A percentile compares a stretch with the other conserved stretches of the same genome.
Conservation (phyloP, 768 basidiomycete species). For the Tubosaeta sp. region DNA sequence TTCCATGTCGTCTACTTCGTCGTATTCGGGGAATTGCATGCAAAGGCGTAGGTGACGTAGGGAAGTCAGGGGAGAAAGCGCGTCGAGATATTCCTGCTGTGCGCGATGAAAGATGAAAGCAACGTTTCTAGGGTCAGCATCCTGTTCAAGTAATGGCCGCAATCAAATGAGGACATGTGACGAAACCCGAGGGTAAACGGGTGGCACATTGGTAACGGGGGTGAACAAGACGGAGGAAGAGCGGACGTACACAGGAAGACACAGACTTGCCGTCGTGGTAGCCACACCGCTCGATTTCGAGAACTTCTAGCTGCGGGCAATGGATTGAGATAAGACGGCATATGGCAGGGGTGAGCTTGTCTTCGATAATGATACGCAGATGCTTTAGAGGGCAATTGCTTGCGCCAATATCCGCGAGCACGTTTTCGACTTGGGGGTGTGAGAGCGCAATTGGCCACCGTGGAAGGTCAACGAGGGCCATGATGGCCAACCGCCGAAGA, state of each 20-base stretch:
- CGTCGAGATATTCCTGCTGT: slow-evolving; percentile 34
- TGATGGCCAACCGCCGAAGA: slow-evolving; percentile 27
- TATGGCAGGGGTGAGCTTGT: slow-evolving; percentile 31
- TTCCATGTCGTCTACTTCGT: slow-evolving; percentile 28
- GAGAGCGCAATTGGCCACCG: slow-evolving; percentile 35
- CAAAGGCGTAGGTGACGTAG: slow-evolving; percentile 32
- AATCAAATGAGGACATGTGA: slow-evolving; percentile 18
- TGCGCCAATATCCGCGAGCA: slow-evolving; percentile 27
- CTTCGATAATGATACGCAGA: slow-evolving; percentile 33
- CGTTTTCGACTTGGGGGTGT: slow-evolving; percentile 29
- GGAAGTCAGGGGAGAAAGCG: slow-evolving; percentile 25
- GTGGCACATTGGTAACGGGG: slow-evolving; percentile 8
- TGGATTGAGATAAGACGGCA: slow-evolving; percentile 27
- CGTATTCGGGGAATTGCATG: slow-evolving; percentile 35
- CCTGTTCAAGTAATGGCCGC: slow-evolving; percentile 20
- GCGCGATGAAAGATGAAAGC: slow-evolving; percentile 22
- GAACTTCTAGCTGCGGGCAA: slow-evolving; percentile 29
- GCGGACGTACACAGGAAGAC: slow-evolving; percentile 32
- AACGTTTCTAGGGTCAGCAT: slow-evolving; percentile 29
- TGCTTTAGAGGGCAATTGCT: slow-evolving; percentile 32
- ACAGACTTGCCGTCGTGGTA: slow-evolving; percentile 36
- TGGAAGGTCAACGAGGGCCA: slow-evolving; percentile 33
- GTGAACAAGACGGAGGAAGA: slow-evolving; percentile 11
- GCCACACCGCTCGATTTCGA: slow-evolving; percentile 34
- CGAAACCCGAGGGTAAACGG: slow-evolving; percentile 11